phyloP scores from a whole-genome alignment of 208 protist genomes.

The Entamoeba moshkovskii region DNA sequence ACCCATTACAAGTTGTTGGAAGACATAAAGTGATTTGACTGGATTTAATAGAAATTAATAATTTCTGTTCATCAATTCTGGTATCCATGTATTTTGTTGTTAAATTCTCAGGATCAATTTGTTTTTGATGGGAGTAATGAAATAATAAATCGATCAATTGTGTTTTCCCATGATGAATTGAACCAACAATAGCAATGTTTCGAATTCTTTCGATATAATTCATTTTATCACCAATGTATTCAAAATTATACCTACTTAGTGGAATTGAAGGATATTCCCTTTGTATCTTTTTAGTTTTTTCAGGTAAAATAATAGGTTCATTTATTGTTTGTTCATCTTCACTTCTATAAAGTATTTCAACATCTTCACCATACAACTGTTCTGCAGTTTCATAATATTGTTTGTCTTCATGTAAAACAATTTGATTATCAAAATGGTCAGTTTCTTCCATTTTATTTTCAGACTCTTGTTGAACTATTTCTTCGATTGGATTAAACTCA shows the following conservation, averaged over 20 bases:
- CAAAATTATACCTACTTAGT: background rate
- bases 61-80: conserved; percentile 13
- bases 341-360: background rate
- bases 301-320: background rate
- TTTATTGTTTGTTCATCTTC: background rate
- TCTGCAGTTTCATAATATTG: background rate
- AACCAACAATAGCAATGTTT: background rate
- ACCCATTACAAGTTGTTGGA: background rate
- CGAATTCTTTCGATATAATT: background rate
- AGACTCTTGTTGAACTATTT: no score
- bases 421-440: background rate
- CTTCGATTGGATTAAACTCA: no score
- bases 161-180: conserved; percentile 11
- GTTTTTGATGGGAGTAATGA: background rate
- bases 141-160: background rate
- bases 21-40: background rate
- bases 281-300: background rate
- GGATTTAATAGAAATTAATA: background rate
- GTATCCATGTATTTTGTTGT: background rate
- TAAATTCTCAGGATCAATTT: background rate
- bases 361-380: background rate
- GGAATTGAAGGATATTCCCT: background rate
- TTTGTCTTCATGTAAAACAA: background rate
- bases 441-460: background rate
- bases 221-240: background rate